phyloP scores from a whole-genome alignment of 176 grass and related monocot species.

The barley (Hordeum vulgare) region MorexV3_pseudomolecules_assembly NC_058523.1:447078815-447079314 shows the following conservation, averaged over 20 bases:
- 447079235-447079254: neutral
- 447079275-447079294: conserved; percentile 38
- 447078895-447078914: conserved; percentile 29
- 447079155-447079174: conserved; percentile 12
- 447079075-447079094: conserved; percentile 77
- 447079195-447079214: neutral
- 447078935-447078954: neutral
- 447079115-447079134: conserved; percentile 59
- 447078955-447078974: conserved; percentile 32
- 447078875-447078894: conserved; percentile 24
- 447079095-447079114: conserved; percentile 90
- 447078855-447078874: conserved; percentile 36
- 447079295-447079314: conserved; percentile 26
- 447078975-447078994: conserved; percentile 77
- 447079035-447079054: conserved; percentile 30
- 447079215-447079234: neutral
- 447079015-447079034: conserved; percentile 32
- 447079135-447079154: conserved; percentile 4
- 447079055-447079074: conserved; percentile 54
- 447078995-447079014: conserved; percentile 32
- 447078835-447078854: conserved; percentile 12
- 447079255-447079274: conserved; percentile 24
- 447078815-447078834: conserved; percentile 13
- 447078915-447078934: conserved; percentile 20
- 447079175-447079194: conserved; percentile 60